Percentiles rank a stretch among this genome's conserved stretches.
Conservation (phyloP, 140 eudicot species). For the Anethum foeniculum region DNA sequence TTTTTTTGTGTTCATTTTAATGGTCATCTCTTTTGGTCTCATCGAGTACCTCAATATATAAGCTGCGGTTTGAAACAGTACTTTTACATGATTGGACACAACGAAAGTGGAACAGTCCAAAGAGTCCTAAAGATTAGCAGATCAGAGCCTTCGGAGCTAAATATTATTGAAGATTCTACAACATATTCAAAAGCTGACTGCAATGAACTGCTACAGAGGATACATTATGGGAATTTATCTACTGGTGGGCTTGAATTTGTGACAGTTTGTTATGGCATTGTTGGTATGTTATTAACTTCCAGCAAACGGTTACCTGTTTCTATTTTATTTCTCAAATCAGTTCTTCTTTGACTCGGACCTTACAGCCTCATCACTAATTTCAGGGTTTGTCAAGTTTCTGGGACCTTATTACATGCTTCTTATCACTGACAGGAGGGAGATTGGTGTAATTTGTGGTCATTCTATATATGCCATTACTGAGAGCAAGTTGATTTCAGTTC, state of each 20-base stretch:
- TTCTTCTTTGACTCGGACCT: neutral
- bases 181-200: constrained; percentile 63
- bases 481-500: constrained; percentile 79
- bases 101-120: constrained; percentile 53
- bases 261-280: constrained; percentile 77
- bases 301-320: neutral
- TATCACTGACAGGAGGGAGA: constrained; percentile 82
- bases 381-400: constrained; percentile 88
- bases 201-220: constrained; percentile 56
- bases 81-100: constrained; percentile 86
- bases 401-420: constrained; percentile 96
- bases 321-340: neutral
- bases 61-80: constrained; percentile 28
- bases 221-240: constrained; percentile 73
- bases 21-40: neutral
- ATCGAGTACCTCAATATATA: neutral
- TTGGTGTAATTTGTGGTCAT: constrained; percentile 88
- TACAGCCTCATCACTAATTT: constrained; percentile 16
- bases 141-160: constrained; percentile 66
- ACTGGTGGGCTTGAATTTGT: constrained; percentile 89
- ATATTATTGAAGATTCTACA: constrained; percentile 70
- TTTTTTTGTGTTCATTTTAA: neutral
- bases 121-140: constrained; percentile 83
- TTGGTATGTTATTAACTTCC: constrained; percentile 46
- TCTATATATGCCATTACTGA: constrained; percentile 62